Conservation (phyloP, 176 grass and related monocot genomes). For the Aegilops bicornis region DNA sequence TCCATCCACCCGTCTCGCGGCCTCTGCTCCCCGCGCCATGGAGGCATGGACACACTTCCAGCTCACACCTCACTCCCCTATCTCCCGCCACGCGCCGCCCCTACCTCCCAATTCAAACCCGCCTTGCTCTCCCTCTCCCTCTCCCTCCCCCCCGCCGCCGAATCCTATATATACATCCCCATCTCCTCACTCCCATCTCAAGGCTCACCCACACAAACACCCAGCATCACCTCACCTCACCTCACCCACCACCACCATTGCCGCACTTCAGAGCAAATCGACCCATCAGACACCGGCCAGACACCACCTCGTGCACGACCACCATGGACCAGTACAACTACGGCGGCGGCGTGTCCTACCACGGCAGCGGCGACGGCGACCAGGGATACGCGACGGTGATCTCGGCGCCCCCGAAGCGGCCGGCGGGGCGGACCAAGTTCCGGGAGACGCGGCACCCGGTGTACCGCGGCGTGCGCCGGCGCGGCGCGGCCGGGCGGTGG, state of each 20-base stretch:
- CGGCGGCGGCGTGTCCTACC: background rate
- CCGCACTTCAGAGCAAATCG: background rate
- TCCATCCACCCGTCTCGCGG: background rate
- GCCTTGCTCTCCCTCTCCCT: background rate
- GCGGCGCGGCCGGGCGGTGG: constrained; percentile 55
- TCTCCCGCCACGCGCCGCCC: constrained; percentile 18
- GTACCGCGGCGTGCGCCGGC: constrained; percentile 65
- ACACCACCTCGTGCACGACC: background rate
- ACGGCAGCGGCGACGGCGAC: background rate
- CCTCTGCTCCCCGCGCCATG: constrained; percentile 11
- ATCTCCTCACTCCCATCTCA: background rate
- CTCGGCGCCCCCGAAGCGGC: constrained; percentile 51
- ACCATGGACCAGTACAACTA: background rate
- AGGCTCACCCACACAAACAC: background rate
- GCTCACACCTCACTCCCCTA: constrained; percentile 33
- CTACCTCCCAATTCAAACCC: background rate
- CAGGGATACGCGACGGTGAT: constrained; percentile 48
- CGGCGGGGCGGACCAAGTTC: constrained; percentile 65
- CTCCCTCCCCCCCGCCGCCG: background rate
- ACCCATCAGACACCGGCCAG: rapidly evolving
- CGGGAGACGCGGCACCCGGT: constrained; percentile 70
- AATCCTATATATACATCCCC: constrained; percentile 36
- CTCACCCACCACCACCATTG: background rate
- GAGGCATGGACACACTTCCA: background rate
- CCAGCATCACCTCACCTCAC: background rate